These are phyloP conservation scores for Rachicladosporium sp. DNA, from an alignment of 2,329 filamentous ascomycete species.

Conservation along the genomic window DNA sequence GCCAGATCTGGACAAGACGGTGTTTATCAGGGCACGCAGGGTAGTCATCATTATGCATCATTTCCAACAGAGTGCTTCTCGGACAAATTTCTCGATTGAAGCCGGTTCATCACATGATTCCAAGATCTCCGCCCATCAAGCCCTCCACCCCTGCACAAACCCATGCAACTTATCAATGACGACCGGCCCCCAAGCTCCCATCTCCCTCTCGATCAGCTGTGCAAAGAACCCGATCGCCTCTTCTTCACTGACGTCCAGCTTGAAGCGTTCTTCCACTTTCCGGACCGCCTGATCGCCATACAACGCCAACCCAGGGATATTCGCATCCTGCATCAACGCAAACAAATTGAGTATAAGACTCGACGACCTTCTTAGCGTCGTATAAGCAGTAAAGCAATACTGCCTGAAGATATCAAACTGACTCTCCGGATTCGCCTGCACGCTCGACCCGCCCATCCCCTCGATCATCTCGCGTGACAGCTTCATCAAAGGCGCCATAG, in stretches of 20 bases:
- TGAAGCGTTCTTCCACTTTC: conserved; percentile 91
- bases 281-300: conserved; percentile 68
- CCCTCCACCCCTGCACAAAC: conserved; percentile 80
- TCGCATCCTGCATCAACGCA: conserved; percentile 92
- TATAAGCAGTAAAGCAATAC: conserved; percentile 92
- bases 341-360: conserved; percentile 92
- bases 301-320: conserved; percentile 86
- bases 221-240: conserved; percentile 84
- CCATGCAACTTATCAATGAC: conserved; percentile 93
- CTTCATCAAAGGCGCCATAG: conserved; percentile 94
- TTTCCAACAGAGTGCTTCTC: too few relatives aligned
- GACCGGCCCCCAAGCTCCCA: conserved; percentile 80
- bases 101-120: too few relatives aligned
- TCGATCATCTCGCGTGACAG: conserved; percentile 97
- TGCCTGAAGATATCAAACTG: conserved; percentile 86
- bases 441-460: conserved; percentile 69
- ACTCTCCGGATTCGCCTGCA: conserved; percentile 12
- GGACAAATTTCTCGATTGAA: too few relatives aligned
- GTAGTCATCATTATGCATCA: too few relatives aligned
- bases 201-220: conserved; percentile 77
- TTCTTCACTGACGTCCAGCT: conserved; percentile 81
- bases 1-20: too few relatives aligned
- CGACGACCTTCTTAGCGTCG: conserved; percentile 75
- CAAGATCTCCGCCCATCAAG: conserved; percentile 29
- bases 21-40: too few relatives aligned